Evolutionary conservation across 139 green algal species (phyloP).

Genomic region (Closterium sp.): DNA sequence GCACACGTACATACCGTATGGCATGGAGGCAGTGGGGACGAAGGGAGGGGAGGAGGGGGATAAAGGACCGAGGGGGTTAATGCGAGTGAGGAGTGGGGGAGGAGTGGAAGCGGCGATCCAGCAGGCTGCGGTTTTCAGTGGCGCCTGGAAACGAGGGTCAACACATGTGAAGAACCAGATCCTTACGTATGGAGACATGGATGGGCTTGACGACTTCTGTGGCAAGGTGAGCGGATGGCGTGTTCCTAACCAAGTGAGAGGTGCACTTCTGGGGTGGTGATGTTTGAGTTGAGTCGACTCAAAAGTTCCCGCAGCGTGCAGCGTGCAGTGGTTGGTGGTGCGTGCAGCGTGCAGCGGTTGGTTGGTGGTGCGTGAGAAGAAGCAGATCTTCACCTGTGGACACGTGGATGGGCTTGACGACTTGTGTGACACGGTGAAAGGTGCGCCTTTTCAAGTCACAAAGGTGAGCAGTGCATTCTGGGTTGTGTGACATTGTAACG

Average conservation of each 20-base stretch:
- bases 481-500: too few relatives aligned
- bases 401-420: slow-evolving; percentile 37
- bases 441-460: too few relatives aligned
- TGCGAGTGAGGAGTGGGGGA: too few relatives aligned
- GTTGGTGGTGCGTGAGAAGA: too few relatives aligned
- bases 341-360: too few relatives aligned
- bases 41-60: neutral
- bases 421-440: slow-evolving; percentile 23
- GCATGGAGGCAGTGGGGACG: neutral
- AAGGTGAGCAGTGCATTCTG: too few relatives aligned
- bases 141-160: neutral
- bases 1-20: slow-evolving; percentile 54
- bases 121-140: neutral
- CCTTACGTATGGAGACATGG: neutral
- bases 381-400: neutral
- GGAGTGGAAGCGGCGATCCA: neutral
- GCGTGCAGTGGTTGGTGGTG: too few relatives aligned
- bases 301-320: too few relatives aligned
- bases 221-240: neutral
- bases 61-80: too few relatives aligned
- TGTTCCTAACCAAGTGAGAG: too few relatives aligned
- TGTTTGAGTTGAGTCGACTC: too few relatives aligned
- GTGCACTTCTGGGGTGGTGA: too few relatives aligned
- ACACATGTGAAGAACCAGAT: neutral
- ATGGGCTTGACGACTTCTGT: slow-evolving; percentile 50